Base-by-base conservation (phyloP, 345 rosid species). In the Limnanthes douglasii region DNA sequence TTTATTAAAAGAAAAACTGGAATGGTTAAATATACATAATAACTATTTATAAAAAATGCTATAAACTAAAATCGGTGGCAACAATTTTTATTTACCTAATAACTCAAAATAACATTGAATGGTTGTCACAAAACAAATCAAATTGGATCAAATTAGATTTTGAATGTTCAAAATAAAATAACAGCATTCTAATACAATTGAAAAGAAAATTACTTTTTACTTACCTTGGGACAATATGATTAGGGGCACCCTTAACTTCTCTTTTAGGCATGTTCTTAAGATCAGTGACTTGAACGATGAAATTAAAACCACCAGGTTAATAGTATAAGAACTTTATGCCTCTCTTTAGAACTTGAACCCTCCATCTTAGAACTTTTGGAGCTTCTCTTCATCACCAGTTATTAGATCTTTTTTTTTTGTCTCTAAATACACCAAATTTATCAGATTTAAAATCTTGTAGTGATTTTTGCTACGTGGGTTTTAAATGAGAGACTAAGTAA, bases 241-340 rank as follows among this genome's bases (percentile, higher is more conserved):
- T 75, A 15, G 94, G 84, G 31, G 85, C 96, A 23, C 66, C 82
- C 39, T 96, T 62, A 10, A 90, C 94, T 60, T 90, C 94, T 45
- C 85, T 61, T 45, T 80, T 84, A 15, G 98, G 98, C 98, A 90
- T 90, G 54, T 80, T 85, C 26, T 78, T 90, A 18, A 90, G 92
- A 69, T 90, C 98, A 8, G 96, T 90, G 6, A 90, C 86, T 33
- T 90, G 98, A 13, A 85, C 84, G 27, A 90, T 66, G 11, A 94
- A 75, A 22, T 90, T 90, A 19, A 85, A 70, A 3, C 96, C 98
- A 7, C 96, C 96, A 15, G 98, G 96, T 51, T 73, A 84, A 38
- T 84, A 80, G 58, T 90, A 78, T 45, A 90, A 52, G 29, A 69
- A 50, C 17, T 62, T 62, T 7, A 90, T 73, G 50, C 98, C 98